Evolutionary conservation across 1,284 basidiomycete genomes (phyloP).

Genomic region (Heliocybe sulcata): DNA sequence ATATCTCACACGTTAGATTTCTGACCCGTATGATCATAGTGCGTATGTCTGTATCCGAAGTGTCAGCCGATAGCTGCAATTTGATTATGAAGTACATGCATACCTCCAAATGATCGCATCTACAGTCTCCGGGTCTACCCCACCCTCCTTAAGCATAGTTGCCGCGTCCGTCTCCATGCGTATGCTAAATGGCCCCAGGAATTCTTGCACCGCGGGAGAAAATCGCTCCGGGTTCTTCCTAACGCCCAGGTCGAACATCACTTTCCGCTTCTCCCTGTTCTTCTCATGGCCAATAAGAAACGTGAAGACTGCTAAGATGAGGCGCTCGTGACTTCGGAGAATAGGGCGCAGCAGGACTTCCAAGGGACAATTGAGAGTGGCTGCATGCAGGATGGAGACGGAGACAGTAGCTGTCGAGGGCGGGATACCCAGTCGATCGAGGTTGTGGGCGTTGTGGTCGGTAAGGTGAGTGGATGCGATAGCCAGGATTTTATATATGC

Average conservation of each 20-base stretch:
- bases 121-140: background rate
- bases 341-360: background rate
- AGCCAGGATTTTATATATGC: background rate
- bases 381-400: background rate
- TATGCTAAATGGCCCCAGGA: background rate
- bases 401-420: background rate
- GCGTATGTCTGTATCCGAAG: too few relatives aligned
- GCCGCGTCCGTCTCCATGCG: background rate
- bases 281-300: background rate
- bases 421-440: constrained; percentile 84
- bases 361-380: background rate
- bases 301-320: background rate
- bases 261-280: background rate
- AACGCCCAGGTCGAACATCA: background rate
- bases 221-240: background rate
- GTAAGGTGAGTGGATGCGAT: constrained; percentile 62
- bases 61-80: too few relatives aligned
- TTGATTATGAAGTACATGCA: too few relatives aligned
- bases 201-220: background rate
- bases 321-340: background rate
- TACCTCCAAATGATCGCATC: constrained; percentile 1
- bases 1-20: background rate
- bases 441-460: constrained; percentile 95
- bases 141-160: background rate
- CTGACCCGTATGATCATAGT: too few relatives aligned